phyloP scores from a whole-genome alignment of 768 basidiomycete species.

The Serendipita sp. region DNA sequence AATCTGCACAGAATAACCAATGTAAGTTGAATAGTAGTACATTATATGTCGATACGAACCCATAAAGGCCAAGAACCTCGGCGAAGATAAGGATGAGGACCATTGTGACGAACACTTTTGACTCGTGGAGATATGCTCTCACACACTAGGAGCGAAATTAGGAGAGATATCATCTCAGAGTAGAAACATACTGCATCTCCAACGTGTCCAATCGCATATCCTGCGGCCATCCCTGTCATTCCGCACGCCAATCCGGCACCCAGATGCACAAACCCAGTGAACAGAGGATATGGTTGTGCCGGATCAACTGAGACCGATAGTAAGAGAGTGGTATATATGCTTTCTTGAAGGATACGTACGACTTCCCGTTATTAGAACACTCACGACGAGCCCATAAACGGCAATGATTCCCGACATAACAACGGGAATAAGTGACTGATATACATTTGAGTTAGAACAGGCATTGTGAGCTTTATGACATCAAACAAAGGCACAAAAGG shows the following conservation, averaged over 20 bases:
- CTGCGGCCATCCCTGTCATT: slow-evolving; percentile 79
- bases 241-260: slow-evolving; percentile 87
- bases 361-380: slow-evolving; percentile 72
- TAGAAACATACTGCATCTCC: slow-evolving; percentile 67
- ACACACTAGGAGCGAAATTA: slow-evolving; percentile 28
- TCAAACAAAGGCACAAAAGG: neutral
- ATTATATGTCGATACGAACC: slow-evolving; percentile 16
- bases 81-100: slow-evolving; percentile 89
- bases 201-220: slow-evolving; percentile 86
- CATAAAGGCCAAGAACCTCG: slow-evolving; percentile 81
- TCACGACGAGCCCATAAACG: slow-evolving; percentile 91
- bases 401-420: slow-evolving; percentile 99
- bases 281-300: slow-evolving; percentile 56
- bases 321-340: neutral
- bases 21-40: neutral
- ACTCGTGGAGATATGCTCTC: slow-evolving; percentile 80
- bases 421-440: slow-evolving; percentile 69
- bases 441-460: neutral
- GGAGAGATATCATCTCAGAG: neutral
- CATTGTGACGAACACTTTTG: slow-evolving; percentile 86
- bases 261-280: slow-evolving; percentile 80
- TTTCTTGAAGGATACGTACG: slow-evolving; percentile 24
- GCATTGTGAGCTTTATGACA: neutral
- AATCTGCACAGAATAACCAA: neutral
- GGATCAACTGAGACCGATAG: slow-evolving; percentile 33